Conservation (phyloP, 192 early-diverging fungal species). For the Mortierella antarctica region DNA sequence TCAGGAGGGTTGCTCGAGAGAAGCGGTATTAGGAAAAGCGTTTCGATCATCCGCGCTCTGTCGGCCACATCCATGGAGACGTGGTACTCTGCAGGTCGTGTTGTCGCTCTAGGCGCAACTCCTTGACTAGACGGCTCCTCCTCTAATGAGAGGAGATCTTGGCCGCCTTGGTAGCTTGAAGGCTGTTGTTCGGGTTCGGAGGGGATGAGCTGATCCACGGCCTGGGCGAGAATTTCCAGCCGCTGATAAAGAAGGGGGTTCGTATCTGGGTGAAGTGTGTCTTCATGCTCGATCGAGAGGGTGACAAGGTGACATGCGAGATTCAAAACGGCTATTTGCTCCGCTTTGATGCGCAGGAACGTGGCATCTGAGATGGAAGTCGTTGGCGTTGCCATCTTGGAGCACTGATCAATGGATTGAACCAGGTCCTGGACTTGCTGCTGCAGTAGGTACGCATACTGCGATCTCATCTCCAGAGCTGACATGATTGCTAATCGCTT, state of each 20-base stretch:
- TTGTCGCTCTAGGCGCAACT: background rate
- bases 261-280: background rate
- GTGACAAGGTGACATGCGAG: constrained; percentile 37
- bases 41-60: constrained; percentile 18
- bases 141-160: background rate
- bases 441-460: constrained; percentile 31
- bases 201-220: constrained; percentile 27
- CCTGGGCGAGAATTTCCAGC: constrained; percentile 26
- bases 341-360: background rate
- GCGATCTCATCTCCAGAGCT: constrained; percentile 16
- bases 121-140: background rate
- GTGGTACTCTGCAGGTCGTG: background rate
- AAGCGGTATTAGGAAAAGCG: constrained; percentile 26
- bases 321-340: constrained; percentile 23
- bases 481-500: background rate
- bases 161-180: background rate
- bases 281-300: constrained; percentile 29
- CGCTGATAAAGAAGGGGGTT: background rate
- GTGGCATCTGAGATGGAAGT: background rate
- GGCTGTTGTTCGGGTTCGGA: background rate
- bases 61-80: constrained; percentile 37
- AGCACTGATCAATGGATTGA: constrained; percentile 16
- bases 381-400: background rate
- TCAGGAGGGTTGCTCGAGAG: background rate
- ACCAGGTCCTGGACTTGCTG: constrained; percentile 48